These are phyloP conservation scores for Cutaneotrichosporon sp. DNA, from an alignment of 1,284 basidiomycete genomes.

Conservation along the genomic window DNA sequence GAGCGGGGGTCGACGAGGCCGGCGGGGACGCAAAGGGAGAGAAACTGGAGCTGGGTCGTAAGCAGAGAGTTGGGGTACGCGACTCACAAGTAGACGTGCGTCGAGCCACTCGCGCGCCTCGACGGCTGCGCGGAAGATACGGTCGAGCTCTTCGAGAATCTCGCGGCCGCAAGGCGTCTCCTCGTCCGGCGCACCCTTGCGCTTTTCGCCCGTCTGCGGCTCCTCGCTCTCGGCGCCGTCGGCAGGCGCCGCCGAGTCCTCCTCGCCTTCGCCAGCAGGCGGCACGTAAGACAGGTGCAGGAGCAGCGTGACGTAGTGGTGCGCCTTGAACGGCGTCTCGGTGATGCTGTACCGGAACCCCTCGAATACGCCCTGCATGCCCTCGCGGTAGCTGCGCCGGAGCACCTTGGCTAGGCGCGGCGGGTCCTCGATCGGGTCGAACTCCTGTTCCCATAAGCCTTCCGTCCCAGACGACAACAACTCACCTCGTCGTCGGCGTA, in stretches of 20 bases:
- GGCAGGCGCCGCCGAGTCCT: constrained; percentile 11
- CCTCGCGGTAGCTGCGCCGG: constrained; percentile 59
- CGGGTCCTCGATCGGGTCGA: constrained; percentile 56
- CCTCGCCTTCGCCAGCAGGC: constrained; percentile 17
- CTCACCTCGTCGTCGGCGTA: constrained; percentile 74
- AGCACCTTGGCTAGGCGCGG: constrained; percentile 65
- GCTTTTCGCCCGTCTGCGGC: constrained; percentile 29
- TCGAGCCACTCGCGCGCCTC: constrained; percentile 85
- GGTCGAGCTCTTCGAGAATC: constrained; percentile 81
- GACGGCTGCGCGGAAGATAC: constrained; percentile 74
- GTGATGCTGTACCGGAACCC: constrained; percentile 72
- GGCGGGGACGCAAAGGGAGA: constrained; percentile 74
- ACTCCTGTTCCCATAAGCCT: constrained; percentile 21
- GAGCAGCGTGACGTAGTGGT: constrained; percentile 77
- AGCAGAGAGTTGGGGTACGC: neutral
- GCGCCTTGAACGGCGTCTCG: constrained; percentile 86
- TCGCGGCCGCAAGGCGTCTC: constrained; percentile 59
- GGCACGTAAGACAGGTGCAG: constrained; percentile 57
- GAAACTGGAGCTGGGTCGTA: constrained; percentile 71
- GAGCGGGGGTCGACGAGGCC: constrained; percentile 68
- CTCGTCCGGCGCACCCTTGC: constrained; percentile 28
- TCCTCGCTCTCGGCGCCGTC: constrained; percentile 47
- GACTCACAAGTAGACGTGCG: constrained; percentile 71
- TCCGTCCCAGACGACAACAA: constrained; percentile 15
- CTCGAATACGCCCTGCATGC: constrained; percentile 56